These are phyloP conservation scores for Fusarium pseudoanthophilum DNA, from an alignment of 2,329 filamentous ascomycete genomes.

Conservation along the genomic window DNA sequence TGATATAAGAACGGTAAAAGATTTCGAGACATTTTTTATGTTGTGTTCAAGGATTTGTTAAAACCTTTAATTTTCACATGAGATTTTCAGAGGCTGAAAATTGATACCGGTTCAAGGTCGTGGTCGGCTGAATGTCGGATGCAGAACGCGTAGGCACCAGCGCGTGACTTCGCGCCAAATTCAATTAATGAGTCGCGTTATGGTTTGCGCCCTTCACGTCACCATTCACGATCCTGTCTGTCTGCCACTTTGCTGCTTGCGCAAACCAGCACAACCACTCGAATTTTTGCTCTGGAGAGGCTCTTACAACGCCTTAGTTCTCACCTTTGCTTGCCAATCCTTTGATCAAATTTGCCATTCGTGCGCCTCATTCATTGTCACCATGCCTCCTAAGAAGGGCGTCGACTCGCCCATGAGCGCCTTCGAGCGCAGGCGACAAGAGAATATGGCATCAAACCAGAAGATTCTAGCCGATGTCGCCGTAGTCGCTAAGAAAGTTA, in stretches of 20 bases:
- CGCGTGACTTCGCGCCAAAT: slow-evolving; percentile 50
- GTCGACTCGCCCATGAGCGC: slow-evolving; percentile 70
- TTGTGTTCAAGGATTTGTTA: background rate
- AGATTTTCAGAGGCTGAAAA: slow-evolving; percentile 28
- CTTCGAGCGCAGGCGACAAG: slow-evolving; percentile 85
- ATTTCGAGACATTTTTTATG: slow-evolving; percentile 57
- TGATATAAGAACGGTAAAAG: slow-evolving; percentile 77
- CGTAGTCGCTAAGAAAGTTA: slow-evolving; percentile 74
- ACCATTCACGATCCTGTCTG: slow-evolving; percentile 19
- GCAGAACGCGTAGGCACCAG: slow-evolving; percentile 15
- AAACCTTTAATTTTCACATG: slow-evolving; percentile 10
- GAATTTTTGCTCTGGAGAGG: background rate
- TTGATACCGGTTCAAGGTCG: slow-evolving; percentile 10
- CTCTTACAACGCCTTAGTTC: background rate
- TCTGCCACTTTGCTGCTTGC: background rate
- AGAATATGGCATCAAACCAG: slow-evolving; percentile 89
- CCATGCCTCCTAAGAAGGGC: slow-evolving; percentile 58
- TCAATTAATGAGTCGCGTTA: slow-evolving; percentile 43
- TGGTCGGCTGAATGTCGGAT: slow-evolving; percentile 36
- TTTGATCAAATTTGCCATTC: background rate
- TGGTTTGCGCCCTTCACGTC: slow-evolving; percentile 27
- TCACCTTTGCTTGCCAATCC: background rate
- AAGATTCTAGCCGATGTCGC: slow-evolving; percentile 82
- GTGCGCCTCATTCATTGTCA: background rate
- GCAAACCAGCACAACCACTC: background rate